Percentiles rank a stretch among this genome's conserved stretches.
These are phyloP conservation scores for Candida patagonica DNA, from an alignment of 805 yeast genomes.

Conservation along the genomic window DNA sequence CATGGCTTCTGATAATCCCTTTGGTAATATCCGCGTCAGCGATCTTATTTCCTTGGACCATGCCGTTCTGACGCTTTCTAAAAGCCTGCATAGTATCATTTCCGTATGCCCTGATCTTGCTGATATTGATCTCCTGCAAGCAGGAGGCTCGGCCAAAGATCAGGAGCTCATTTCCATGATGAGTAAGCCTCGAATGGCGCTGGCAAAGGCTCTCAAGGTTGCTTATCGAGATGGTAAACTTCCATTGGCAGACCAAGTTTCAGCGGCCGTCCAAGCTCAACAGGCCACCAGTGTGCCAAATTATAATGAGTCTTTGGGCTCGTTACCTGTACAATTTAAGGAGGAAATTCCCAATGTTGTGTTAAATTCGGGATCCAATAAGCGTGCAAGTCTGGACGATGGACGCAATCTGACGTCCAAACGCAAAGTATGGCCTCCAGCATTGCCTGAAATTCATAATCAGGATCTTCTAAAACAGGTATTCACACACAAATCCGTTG, in stretches of 20 bases:
- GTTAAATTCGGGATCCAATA: not conserved
- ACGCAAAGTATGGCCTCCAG: conserved; percentile 45
- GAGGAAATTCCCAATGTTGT: not conserved
- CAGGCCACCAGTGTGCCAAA: not conserved
- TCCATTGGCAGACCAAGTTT: conserved; percentile 47
- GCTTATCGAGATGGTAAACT: conserved; percentile 41
- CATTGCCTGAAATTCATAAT: conserved; percentile 57
- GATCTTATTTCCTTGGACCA: conserved; percentile 36
- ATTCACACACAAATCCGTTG: conserved; percentile 70
- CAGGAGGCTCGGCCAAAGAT: conserved; percentile 26
- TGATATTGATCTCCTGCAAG: conserved; percentile 31
- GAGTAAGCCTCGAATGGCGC: conserved; percentile 42
- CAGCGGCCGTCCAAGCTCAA: conserved; percentile 8
- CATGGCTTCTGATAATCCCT: too few species aligned
- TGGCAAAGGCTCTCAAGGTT: conserved; percentile 54
- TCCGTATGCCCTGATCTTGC: conserved; percentile 46
- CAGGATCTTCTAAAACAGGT: conserved; percentile 56
- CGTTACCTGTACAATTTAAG: not conserved
- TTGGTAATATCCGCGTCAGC: not conserved
- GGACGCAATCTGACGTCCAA: conserved; percentile 2
- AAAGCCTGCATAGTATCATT: conserved; percentile 41
- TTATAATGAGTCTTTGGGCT: not conserved
- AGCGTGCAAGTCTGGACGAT: not conserved
- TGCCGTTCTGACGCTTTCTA: conserved; percentile 44
- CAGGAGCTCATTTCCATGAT: conserved; percentile 42